Conservation (phyloP, 179 eudicot species). For the Spergularia azorica region DNA sequence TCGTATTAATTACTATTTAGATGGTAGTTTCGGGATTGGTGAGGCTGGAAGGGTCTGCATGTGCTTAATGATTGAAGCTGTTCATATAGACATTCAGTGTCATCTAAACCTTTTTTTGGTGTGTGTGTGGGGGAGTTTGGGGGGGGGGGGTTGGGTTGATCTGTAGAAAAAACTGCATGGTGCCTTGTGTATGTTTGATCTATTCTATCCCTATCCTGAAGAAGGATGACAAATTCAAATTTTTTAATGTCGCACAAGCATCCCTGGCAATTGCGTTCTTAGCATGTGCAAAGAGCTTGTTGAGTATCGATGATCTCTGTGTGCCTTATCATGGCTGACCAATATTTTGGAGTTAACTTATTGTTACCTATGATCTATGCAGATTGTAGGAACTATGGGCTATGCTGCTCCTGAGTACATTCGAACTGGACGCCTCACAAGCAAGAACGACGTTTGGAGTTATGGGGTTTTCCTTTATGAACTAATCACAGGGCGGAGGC, state of each 20-base stretch:
- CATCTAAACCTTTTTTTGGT: too few relatives aligned
- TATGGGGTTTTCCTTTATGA: constrained; percentile 93
- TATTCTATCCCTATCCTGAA: background rate
- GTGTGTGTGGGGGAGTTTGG: background rate
- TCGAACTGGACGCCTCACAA: constrained; percentile 81
- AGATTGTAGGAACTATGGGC: constrained; percentile 94
- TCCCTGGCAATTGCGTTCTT: background rate
- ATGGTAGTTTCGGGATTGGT: too few relatives aligned
- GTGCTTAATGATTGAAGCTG: too few relatives aligned
- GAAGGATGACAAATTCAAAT: background rate
- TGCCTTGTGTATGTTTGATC: background rate
- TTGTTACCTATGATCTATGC: constrained; percentile 13
- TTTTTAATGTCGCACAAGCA: too few relatives aligned
- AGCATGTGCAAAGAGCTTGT: background rate
- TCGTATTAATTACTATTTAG: too few relatives aligned
- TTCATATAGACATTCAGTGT: too few relatives aligned
- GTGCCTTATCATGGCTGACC: background rate
- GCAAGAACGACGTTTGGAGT: constrained; percentile 90
- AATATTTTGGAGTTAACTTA: background rate
- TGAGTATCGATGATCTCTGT: background rate
- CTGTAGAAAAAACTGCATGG: background rate
- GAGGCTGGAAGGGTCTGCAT: too few relatives aligned
- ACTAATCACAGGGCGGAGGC: constrained; percentile 84
- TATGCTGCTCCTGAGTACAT: constrained; percentile 97
- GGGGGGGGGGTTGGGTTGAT: background rate